Percentiles rank a stretch among this genome's conserved stretches.
Conservation (phyloP, 2,329 filamentous ascomycete species). For the Neofusicoccum ribis region DNA sequence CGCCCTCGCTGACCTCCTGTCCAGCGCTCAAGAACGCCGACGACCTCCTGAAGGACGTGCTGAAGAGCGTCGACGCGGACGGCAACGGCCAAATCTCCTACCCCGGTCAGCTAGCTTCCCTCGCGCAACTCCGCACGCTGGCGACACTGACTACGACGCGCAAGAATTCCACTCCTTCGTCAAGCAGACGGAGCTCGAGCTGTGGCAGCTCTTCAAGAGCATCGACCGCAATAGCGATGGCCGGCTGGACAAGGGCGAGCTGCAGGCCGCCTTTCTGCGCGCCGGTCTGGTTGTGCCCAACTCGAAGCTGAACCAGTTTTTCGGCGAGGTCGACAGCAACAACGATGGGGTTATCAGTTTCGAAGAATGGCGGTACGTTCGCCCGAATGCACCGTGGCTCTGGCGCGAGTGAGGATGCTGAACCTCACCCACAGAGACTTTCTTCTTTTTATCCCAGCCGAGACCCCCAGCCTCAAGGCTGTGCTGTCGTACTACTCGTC, state of each 20-base stretch:
- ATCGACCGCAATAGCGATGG: constrained; percentile 88
- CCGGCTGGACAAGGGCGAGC: constrained; percentile 81
- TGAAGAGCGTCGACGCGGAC: constrained; percentile 81
- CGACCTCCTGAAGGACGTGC: constrained; percentile 75
- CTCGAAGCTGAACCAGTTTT: constrained; percentile 79
- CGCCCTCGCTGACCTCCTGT: constrained; percentile 26
- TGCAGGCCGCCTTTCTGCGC: constrained; percentile 73
- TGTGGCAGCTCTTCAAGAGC: constrained; percentile 76
- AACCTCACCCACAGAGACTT: constrained; percentile 63
- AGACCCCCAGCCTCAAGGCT: constrained; percentile 71
- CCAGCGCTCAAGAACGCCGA: constrained; percentile 87
- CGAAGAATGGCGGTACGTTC: constrained; percentile 89
- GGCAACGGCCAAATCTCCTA: constrained; percentile 89
- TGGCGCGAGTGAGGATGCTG: constrained; percentile 8
- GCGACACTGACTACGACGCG: constrained; percentile 24
- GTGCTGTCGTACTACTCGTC: constrained; percentile 90
- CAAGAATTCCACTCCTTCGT: constrained; percentile 89
- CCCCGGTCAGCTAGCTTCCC: constrained; percentile 59
- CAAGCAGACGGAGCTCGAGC: constrained; percentile 79
- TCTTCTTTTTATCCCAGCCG: constrained; percentile 78
- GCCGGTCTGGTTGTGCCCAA: constrained; percentile 78
- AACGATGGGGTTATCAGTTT: constrained; percentile 85
- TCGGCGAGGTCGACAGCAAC: constrained; percentile 85
- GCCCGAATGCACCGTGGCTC: not conserved
- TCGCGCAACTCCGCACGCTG: not conserved